Conservation (phyloP, 1,284 basidiomycete genomes). For the Ustilago loliicola region DNA sequence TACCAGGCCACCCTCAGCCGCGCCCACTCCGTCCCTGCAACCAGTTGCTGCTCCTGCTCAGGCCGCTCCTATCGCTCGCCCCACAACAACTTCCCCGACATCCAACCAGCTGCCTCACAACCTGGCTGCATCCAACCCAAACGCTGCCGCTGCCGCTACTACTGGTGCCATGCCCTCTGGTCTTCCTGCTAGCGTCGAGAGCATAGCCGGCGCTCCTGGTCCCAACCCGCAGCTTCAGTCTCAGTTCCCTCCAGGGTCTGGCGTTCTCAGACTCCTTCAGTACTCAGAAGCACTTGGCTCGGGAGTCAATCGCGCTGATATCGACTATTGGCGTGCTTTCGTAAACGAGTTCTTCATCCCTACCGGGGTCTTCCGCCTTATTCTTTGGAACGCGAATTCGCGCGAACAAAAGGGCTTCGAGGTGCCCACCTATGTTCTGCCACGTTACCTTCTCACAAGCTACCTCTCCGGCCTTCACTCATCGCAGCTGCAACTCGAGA, state of each 20-base stretch:
- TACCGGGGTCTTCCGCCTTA: constrained; percentile 46
- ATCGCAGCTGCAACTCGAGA: constrained; percentile 42
- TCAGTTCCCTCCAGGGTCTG: constrained; percentile 38
- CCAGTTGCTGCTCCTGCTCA: constrained; percentile 23
- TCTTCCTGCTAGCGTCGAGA: constrained; percentile 12
- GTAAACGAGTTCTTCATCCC: constrained; percentile 55
- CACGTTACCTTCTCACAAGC: constrained; percentile 56
- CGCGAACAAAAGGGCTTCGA: constrained; percentile 61
- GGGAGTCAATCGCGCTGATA: constrained; percentile 37
- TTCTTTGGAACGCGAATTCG: constrained; percentile 55
- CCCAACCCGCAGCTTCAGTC: constrained; percentile 49
- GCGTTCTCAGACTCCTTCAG: constrained; percentile 50
- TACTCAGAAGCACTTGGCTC: constrained; percentile 46
- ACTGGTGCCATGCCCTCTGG: constrained; percentile 15
- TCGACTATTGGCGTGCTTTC: constrained; percentile 57
- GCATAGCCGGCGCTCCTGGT: constrained; percentile 29
- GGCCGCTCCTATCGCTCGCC: constrained; percentile 11
- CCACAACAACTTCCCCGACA: constrained; percentile 28
- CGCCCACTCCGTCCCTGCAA: constrained; percentile 40
- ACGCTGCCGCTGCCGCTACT: neutral
- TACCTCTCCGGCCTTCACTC: constrained; percentile 52
- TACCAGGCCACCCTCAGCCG: constrained; percentile 42
- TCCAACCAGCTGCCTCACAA: constrained; percentile 19
- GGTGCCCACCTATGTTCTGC: constrained; percentile 54
- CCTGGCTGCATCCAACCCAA: neutral